A percentile compares a stretch with the other conserved stretches of the same genome.
Evolutionary conservation across 2,329 filamentous ascomycete species (phyloP).

Genomic region (Parastagonospora avenae): DNA sequence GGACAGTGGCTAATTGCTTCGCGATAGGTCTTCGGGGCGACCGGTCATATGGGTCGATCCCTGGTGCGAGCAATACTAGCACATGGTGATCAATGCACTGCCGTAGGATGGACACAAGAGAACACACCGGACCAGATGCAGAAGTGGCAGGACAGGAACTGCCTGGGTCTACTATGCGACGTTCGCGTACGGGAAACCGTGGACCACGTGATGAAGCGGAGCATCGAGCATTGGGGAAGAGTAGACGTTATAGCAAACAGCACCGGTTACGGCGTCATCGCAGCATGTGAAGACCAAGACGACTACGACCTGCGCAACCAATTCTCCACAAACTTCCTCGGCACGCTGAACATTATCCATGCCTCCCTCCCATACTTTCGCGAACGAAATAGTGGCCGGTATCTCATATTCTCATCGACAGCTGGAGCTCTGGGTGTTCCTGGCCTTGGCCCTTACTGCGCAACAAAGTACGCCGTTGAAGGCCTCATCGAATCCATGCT

Average conservation of each 20-base stretch:
- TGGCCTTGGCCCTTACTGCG: constrained; percentile 90
- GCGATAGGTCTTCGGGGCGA: constrained; percentile 80
- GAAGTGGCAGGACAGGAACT: constrained; percentile 68
- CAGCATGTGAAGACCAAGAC: constrained; percentile 94
- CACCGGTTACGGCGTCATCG: constrained; percentile 93
- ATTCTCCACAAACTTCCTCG: constrained; percentile 98
- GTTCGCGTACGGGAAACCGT: constrained; percentile 84
- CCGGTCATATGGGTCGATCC: constrained; percentile 94
- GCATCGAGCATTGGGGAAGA: constrained; percentile 75
- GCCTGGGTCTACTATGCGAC: constrained; percentile 84
- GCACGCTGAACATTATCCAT: constrained; percentile 91
- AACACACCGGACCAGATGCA: constrained; percentile 75
- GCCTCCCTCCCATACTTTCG: constrained; percentile 87
- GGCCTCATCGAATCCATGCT: constrained; percentile 95
- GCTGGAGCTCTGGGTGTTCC: constrained; percentile 92
- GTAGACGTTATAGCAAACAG: constrained; percentile 90
- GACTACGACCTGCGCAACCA: constrained; percentile 93
- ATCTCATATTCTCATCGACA: constrained; percentile 93
- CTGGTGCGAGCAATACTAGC: constrained; percentile 81
- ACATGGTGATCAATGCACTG: constrained; percentile 82
- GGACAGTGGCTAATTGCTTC: constrained; percentile 6
- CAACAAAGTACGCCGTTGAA: constrained; percentile 96
- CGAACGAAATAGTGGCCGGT: constrained; percentile 73
- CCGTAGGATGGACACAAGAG: constrained; percentile 83
- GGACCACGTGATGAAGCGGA: constrained; percentile 69